Evolutionary conservation across 2,329 filamentous ascomycete species (phyloP), one percentile per base, ranked within the genome.

Genomic region (Hypomyces perniciosus): DNA sequence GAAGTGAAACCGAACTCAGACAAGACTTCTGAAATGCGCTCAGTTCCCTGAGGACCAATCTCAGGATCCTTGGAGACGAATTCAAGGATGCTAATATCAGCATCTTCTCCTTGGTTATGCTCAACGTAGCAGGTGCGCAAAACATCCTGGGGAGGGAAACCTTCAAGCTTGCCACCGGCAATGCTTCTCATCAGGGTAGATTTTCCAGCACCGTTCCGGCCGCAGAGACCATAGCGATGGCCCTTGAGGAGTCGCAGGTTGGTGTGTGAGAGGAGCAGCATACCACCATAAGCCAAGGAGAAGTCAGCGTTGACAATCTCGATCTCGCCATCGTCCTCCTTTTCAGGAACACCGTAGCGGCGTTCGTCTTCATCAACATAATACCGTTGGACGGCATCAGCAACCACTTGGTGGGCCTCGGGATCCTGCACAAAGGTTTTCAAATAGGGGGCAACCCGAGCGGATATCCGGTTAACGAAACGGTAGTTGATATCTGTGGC

Each of bases 111-210:
- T 72, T 99, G 92, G 74, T 97, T 97, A 77, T 99, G 93, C 76
- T 99, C 93, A 40, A 99, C 93, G 65, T 97, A 99, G 73, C 92
- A 97, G 8, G 92, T 97, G 62, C 89, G 87, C 62, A 99, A 84
- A 53, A 91, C 86, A 58, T 96, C 90, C 67, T 93, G 90, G 12
- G 90, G 78, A 35, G 93, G 93, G 74, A 99, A 99, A 7, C 93
- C 93, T 71, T 99, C 93, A 4, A 99, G 80, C 78, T 99, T 99
- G 65, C 91, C 92, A 53, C 86, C 86, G 46, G 93, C 88, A 62
- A 99, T 99, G 68, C 88, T 90, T 67, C 90, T 88, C 93, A 99
- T 97, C 52, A 99, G 80, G 1, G 93, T 99, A n/a, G 93, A 97
- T 75, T 99, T 99, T 65, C 93, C 93, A 51, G 91, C 90, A 74